Evolutionary conservation across 768 basidiomycete species (phyloP).

Genomic region (Dacryopinax primogenitus): DNA sequence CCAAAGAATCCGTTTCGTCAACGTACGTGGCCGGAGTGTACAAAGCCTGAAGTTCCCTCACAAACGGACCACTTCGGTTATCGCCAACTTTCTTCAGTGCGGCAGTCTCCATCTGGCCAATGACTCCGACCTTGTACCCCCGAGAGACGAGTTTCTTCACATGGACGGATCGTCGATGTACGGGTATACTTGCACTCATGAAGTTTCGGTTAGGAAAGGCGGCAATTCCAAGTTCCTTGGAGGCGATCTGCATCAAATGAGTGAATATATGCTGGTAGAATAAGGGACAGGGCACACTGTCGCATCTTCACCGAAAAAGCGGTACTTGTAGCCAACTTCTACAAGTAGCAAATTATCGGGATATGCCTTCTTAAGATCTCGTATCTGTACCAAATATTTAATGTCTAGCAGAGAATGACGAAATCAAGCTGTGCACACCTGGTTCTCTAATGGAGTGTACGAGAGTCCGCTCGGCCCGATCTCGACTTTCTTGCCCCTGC

Average conservation of each 20-base stretch:
- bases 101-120: conserved; percentile 73
- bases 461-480: conserved; percentile 56
- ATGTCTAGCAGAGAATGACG: background rate
- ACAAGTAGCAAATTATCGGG: conserved; percentile 59
- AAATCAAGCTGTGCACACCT: conserved; percentile 30
- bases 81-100: conserved; percentile 76
- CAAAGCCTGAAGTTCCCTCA: conserved; percentile 57
- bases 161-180: conserved; percentile 36
- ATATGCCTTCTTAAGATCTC: conserved; percentile 49
- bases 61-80: conserved; percentile 60
- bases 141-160: conserved; percentile 43
- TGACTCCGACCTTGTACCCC: conserved; percentile 63
- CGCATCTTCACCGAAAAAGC: conserved; percentile 74
- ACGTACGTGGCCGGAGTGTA: conserved; percentile 87
- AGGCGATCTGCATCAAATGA: conserved; percentile 41
- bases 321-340: conserved; percentile 74
- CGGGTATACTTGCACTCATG: conserved; percentile 59
- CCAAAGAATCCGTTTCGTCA: conserved; percentile 38
- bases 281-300: conserved; percentile 33
- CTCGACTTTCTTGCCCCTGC: conserved; percentile 28
- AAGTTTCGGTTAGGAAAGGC: conserved; percentile 62
- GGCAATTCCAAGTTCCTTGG: conserved; percentile 65
- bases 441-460: conserved; percentile 67
- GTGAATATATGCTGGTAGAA: background rate
- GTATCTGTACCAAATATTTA: conserved; percentile 37